Percentiles rank a stretch among this genome's conserved stretches.
Conservation (phyloP, 768 basidiomycete species). For the Trametes cubensis region DNA sequence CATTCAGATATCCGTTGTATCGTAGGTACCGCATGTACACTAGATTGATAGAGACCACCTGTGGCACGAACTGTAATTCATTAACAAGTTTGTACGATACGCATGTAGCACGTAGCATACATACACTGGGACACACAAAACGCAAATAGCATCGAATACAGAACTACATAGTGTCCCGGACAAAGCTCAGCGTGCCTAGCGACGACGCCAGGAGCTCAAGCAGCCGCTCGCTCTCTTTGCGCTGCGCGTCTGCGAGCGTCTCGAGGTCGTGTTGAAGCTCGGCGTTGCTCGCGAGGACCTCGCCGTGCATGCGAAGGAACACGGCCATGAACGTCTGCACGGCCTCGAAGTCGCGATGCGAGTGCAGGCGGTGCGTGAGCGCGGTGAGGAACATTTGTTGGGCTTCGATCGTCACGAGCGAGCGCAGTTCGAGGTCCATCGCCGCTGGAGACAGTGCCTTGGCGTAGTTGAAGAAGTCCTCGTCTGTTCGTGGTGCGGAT, state of each 20-base stretch:
- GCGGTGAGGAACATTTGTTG: conserved; percentile 74
- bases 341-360: conserved; percentile 92
- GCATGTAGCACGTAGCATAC: not conserved
- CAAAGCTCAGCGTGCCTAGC: conserved; percentile 75
- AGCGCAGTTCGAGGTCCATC: conserved; percentile 87
- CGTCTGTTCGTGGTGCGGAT: conserved; percentile 49
- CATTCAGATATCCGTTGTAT: not conserved
- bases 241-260: conserved; percentile 64
- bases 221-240: conserved; percentile 76
- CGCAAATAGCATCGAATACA: too few species aligned
- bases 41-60: not conserved
- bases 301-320: conserved; percentile 84
- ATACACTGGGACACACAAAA: not conserved
- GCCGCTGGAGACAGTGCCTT: conserved; percentile 90
- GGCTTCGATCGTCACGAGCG: conserved; percentile 64
- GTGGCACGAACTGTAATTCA: not conserved
- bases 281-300: conserved; percentile 69
- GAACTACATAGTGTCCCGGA: conserved; percentile 61
- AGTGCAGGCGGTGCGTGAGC: conserved; percentile 68
- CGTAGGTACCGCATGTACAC: not conserved
- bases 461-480: conserved; percentile 78
- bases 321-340: conserved; percentile 87
- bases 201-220: conserved; percentile 74
- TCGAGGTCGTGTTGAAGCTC: conserved; percentile 65
- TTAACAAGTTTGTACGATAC: not conserved